phyloP scores from a whole-genome alignment of 495 filamentous ascomycete genomes.

The Achaetomiella virescens region DNA sequence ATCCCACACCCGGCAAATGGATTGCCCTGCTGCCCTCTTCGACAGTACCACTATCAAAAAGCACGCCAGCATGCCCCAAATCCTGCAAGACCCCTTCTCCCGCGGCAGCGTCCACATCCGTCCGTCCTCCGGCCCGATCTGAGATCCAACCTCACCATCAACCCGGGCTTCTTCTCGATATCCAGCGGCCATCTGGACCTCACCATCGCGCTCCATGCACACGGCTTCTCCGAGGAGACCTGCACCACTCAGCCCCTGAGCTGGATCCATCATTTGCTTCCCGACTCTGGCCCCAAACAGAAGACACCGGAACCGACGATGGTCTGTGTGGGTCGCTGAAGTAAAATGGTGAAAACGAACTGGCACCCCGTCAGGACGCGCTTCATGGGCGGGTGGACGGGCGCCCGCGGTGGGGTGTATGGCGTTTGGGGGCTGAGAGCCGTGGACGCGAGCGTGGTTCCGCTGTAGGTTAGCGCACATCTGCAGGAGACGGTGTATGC shows the following conservation, averaged over 20 bases:
- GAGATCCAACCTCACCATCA: slow-evolving; percentile 24
- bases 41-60: slow-evolving; percentile 38
- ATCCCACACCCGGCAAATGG: slow-evolving; percentile 47
- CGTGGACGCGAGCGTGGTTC: slow-evolving; percentile 49
- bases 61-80: slow-evolving; percentile 47
- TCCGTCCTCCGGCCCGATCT: neutral
- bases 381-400: slow-evolving; percentile 42
- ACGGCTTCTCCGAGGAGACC: slow-evolving; percentile 41
- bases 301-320: slow-evolving; percentile 23
- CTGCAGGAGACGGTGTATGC: slow-evolving; percentile 48
- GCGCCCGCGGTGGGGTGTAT: slow-evolving; percentile 42
- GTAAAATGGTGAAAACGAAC: slow-evolving; percentile 33
- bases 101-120: slow-evolving; percentile 44
- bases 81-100: slow-evolving; percentile 50
- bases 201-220: slow-evolving; percentile 34
- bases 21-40: slow-evolving; percentile 38
- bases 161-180: slow-evolving; percentile 41
- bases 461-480: slow-evolving; percentile 45
- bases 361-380: slow-evolving; percentile 51
- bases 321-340: slow-evolving; percentile 35
- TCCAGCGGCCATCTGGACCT: slow-evolving; percentile 39
- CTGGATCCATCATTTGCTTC: slow-evolving; percentile 32
- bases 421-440: slow-evolving; percentile 46
- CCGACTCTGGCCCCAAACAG: slow-evolving; percentile 35
- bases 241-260: slow-evolving; percentile 36